A percentile compares a stretch with the other conserved stretches of the same genome.
phyloP scores from a whole-genome alignment of 768 basidiomycete species.

The Chlorophyllum brunneum region DNA sequence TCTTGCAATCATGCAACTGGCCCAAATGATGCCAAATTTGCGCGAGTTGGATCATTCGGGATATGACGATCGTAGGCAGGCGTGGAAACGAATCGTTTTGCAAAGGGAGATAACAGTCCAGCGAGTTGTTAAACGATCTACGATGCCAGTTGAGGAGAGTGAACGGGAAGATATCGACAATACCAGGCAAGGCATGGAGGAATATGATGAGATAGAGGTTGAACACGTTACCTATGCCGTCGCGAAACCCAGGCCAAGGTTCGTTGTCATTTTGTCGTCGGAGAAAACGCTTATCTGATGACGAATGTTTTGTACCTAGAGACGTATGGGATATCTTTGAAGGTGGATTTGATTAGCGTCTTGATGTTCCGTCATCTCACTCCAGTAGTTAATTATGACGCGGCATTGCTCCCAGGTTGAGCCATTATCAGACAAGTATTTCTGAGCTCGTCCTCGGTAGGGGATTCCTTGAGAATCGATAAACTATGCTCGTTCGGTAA shows the following conservation, averaged over 20 bases:
- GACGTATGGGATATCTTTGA: slow-evolving; percentile 23
- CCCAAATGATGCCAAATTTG: slow-evolving; percentile 36
- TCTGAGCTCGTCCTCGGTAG: too few relatives aligned
- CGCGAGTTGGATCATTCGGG: slow-evolving; percentile 39
- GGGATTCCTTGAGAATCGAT: too few relatives aligned
- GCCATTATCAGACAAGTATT: too few relatives aligned
- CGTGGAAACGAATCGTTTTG: slow-evolving; percentile 35
- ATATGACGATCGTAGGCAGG: slow-evolving; percentile 28
- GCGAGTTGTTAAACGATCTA: not conserved
- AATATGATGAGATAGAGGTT: slow-evolving; percentile 15
- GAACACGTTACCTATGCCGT: slow-evolving; percentile 31
- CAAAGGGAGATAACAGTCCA: slow-evolving; percentile 21
- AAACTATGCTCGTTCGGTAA: too few relatives aligned
- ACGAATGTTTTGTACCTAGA: slow-evolving; percentile 11
- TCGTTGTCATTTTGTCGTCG: slow-evolving; percentile 3
- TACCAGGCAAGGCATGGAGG: slow-evolving; percentile 13
- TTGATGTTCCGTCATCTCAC: too few relatives aligned
- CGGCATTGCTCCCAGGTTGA: too few relatives aligned
- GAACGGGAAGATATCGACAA: too few relatives aligned
- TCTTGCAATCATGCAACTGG: slow-evolving; percentile 33
- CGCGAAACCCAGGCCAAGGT: slow-evolving; percentile 27
- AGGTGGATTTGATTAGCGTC: slow-evolving; percentile 22
- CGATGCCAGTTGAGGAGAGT: not conserved
- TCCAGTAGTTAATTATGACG: too few relatives aligned
- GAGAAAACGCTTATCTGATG: not conserved